phyloP scores from a whole-genome alignment of 192 early-diverging fungal species.

The Coemansia interrupta region DNA sequence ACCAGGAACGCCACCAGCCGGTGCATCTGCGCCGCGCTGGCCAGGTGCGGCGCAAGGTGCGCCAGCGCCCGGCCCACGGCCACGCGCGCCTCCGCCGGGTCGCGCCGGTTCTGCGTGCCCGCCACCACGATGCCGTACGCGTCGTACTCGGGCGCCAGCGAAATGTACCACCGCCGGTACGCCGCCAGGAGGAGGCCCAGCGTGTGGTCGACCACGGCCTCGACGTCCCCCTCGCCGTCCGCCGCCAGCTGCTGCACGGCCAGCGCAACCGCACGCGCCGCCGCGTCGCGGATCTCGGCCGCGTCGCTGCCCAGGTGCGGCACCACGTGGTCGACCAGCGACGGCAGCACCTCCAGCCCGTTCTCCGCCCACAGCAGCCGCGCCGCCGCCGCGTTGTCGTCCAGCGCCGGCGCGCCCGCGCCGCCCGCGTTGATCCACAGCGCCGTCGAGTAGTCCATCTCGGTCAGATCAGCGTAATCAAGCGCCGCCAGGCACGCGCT shows the following conservation, averaged over 20 bases:
- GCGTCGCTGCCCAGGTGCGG: slow-evolving; percentile 23
- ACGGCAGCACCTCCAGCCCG: slow-evolving; percentile 27
- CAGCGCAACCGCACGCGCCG: slow-evolving; percentile 24
- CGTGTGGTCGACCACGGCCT: slow-evolving; percentile 8
- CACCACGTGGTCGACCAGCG: slow-evolving; percentile 24
- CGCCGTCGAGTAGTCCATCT: slow-evolving; percentile 14
- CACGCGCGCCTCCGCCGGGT: slow-evolving; percentile 75
- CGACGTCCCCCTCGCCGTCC: background rate
- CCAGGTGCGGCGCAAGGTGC: slow-evolving; percentile 62
- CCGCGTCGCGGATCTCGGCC: slow-evolving; percentile 26
- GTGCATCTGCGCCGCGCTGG: slow-evolving; percentile 51
- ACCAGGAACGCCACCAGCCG: slow-evolving; percentile 76
- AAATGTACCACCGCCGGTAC: slow-evolving; percentile 53
- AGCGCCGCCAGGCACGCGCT: slow-evolving; percentile 44
- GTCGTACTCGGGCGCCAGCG: slow-evolving; percentile 85
- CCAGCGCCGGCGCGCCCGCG: slow-evolving; percentile 18
- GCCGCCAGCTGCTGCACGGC: slow-evolving; percentile 12
- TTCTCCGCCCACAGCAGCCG: slow-evolving; percentile 43
- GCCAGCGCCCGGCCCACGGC: slow-evolving; percentile 78
- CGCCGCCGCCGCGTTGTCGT: slow-evolving; percentile 38
- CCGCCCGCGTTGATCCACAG: slow-evolving; percentile 42
- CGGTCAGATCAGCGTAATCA: slow-evolving; percentile 48
- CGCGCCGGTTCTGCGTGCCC: slow-evolving; percentile 74
- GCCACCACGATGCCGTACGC: slow-evolving; percentile 85
- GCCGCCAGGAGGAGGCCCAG: slow-evolving; percentile 22